phyloP scores from a whole-genome alignment of 2,329 filamentous ascomycete genomes.

The Elsinoe australis region DNA sequence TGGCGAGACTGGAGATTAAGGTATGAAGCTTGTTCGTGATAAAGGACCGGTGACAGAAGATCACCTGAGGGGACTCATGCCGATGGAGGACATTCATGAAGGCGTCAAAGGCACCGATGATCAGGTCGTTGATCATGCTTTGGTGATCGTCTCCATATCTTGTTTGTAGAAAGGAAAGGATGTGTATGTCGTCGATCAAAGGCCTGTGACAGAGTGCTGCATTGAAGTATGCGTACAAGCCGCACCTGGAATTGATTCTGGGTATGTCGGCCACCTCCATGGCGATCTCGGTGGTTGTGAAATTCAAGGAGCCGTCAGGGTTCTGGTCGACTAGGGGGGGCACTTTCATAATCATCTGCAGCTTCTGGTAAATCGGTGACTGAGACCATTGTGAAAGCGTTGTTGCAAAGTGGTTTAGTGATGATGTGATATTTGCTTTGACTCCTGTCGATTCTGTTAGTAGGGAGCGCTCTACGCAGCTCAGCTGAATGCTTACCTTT shows the following conservation, averaged over 20 bases:
- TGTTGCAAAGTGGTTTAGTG: slow-evolving; percentile 29
- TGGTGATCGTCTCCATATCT: slow-evolving; percentile 80
- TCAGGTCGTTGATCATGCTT: slow-evolving; percentile 69
- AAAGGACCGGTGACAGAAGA: slow-evolving; percentile 76
- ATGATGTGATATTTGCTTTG: slow-evolving; percentile 24
- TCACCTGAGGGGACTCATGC: slow-evolving; percentile 50
- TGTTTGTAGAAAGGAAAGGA: slow-evolving; percentile 75
- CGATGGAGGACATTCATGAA: slow-evolving; percentile 80
- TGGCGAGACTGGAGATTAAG: slow-evolving; percentile 51
- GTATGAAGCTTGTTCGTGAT: slow-evolving; percentile 66
- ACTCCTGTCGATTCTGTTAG: no score
- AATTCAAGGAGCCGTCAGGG: slow-evolving; percentile 51
- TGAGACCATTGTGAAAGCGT: slow-evolving; percentile 30
- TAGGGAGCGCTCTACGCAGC: no score
- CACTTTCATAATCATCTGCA: slow-evolving; percentile 25
- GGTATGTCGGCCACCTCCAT: slow-evolving; percentile 51
- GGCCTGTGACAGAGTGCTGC: slow-evolving; percentile 74
- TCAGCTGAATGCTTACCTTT: no score
- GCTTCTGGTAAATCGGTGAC: slow-evolving; percentile 26
- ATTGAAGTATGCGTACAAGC: slow-evolving; percentile 78
- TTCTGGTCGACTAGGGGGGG: slow-evolving; percentile 59
- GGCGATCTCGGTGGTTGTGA: slow-evolving; percentile 54
- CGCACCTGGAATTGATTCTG: slow-evolving; percentile 66
- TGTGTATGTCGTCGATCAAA: slow-evolving; percentile 67
- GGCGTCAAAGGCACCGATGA: slow-evolving; percentile 82